Conservation (phyloP, 208 protist species). For the Trypanosoma brucei region DNA sequence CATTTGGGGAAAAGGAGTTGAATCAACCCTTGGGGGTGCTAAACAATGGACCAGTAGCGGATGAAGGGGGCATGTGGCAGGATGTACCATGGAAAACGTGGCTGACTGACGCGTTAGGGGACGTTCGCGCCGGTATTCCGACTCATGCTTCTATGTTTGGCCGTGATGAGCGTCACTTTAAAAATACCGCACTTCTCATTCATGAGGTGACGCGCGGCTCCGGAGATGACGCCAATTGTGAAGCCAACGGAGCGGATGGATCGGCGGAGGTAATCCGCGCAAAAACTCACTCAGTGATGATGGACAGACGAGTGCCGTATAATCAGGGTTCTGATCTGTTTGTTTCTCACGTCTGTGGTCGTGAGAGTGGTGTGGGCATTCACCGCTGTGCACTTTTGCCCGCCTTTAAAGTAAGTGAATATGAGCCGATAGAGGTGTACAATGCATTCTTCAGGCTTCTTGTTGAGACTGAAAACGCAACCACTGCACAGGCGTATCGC, state of each 20-base stretch:
- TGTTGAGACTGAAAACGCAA: slow-evolving; percentile 13
- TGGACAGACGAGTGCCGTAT: slow-evolving; percentile 4
- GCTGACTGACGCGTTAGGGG: slow-evolving; percentile 8
- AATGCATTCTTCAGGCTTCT: slow-evolving; percentile 10
- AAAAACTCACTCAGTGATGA: background rate
- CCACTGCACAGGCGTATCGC: slow-evolving; percentile 20
- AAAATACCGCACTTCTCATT: slow-evolving; percentile 16
- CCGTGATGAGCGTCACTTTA: background rate
- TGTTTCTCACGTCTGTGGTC: slow-evolving; percentile 21
- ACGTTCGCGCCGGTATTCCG: slow-evolving; percentile 14
- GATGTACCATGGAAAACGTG: slow-evolving; percentile 14
- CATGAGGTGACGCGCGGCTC: slow-evolving; percentile 1
- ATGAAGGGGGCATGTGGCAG: slow-evolving; percentile 9
- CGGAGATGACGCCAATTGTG: background rate
- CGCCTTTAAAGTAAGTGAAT: slow-evolving; percentile 8
- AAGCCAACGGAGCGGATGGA: background rate
- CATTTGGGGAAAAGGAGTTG: background rate
- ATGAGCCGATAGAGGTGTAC: slow-evolving; percentile 9
- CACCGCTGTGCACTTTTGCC: slow-evolving; percentile 22
- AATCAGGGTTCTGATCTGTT: slow-evolving; percentile 23
- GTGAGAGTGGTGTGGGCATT: slow-evolving; percentile 19
- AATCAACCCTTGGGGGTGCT: background rate
- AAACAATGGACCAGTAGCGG: background rate
- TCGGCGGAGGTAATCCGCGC: background rate
- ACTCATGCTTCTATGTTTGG: slow-evolving; percentile 13